Evolutionary conservation across 371 early-diverging fungal genomes (phyloP).

Genomic region (Lichtheimia ramosa): DNA sequence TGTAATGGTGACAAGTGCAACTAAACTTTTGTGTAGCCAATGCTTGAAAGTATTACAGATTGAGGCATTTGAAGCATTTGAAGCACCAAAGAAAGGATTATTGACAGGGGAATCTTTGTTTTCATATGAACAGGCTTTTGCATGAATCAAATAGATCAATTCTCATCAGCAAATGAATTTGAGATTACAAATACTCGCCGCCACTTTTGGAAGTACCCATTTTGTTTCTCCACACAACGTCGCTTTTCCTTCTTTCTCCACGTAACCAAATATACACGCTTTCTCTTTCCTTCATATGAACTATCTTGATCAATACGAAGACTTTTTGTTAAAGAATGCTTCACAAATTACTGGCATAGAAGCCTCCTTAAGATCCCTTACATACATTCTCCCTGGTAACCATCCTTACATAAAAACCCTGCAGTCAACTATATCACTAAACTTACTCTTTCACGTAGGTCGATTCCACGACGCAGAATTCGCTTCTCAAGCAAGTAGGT

Average conservation of each 20-base stretch:
- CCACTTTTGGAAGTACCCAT: neutral
- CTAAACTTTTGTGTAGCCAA: too few relatives aligned
- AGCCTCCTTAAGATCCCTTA: conserved; percentile 80
- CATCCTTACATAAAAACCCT: neutral
- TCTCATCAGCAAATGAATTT: too few relatives aligned
- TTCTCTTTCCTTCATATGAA: conserved; percentile 29
- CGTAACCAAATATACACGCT: neutral
- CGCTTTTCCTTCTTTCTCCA: neutral
- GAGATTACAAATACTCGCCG: too few relatives aligned
- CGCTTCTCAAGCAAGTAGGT: conserved; percentile 86
- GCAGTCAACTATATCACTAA: neutral
- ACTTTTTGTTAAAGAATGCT: conserved; percentile 83
- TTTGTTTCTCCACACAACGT: neutral
- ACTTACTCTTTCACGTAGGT: conserved; percentile 47
- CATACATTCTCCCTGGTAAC: conserved; percentile 89
- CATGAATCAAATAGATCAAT: too few relatives aligned
- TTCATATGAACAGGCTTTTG: too few relatives aligned
- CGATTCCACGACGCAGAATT: conserved; percentile 93
- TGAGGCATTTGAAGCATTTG: too few relatives aligned
- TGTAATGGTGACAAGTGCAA: too few relatives aligned
- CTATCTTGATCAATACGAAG: conserved; percentile 70
- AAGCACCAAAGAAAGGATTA: too few relatives aligned
- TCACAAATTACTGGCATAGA: conserved; percentile 88
- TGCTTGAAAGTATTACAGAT: too few relatives aligned
- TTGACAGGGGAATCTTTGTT: too few relatives aligned